Evolutionary conservation across 2,329 filamentous ascomycete species (phyloP).

Genomic region (Diaporthe nobilis): DNA sequence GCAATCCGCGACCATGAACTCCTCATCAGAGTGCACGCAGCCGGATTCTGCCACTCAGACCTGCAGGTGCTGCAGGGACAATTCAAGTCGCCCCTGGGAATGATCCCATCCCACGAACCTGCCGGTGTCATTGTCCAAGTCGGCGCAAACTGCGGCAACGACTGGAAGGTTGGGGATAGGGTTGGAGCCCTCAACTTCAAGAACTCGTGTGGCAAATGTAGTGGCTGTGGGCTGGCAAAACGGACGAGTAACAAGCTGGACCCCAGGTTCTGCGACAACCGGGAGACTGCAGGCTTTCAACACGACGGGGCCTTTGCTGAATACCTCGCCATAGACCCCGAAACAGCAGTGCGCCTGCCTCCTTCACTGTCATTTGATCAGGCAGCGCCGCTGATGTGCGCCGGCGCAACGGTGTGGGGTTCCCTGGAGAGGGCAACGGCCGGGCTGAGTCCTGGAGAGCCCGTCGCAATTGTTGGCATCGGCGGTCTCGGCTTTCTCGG

Average conservation of each 20-base stretch:
- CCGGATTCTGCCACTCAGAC: constrained; percentile 56
- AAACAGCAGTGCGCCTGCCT: constrained; percentile 14
- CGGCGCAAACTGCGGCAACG: constrained; percentile 45
- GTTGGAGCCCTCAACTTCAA: constrained; percentile 45
- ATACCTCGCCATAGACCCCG: constrained; percentile 51
- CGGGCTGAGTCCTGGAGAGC: background rate
- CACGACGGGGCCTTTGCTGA: constrained; percentile 54
- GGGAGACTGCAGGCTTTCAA: constrained; percentile 52
- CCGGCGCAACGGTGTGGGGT: constrained; percentile 8
- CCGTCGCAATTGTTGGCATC: constrained; percentile 4
- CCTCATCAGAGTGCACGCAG: constrained; percentile 51
- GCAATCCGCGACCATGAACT: constrained; percentile 48
- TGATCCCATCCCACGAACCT: constrained; percentile 50
- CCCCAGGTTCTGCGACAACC: constrained; percentile 49
- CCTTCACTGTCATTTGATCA: constrained; percentile 6
- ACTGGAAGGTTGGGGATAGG: constrained; percentile 51
- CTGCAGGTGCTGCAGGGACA: constrained; percentile 53
- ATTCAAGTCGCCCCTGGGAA: constrained; percentile 46
- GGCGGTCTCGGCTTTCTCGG: constrained; percentile 14
- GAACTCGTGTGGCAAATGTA: constrained; percentile 8
- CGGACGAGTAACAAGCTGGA: background rate
- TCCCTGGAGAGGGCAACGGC: background rate
- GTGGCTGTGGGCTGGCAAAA: background rate
- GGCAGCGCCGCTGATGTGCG: constrained; percentile 15
- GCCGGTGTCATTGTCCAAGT: constrained; percentile 51